Evolutionary conservation across 768 basidiomycete species (phyloP).

Genomic region (Sarcodon sp.): DNA sequence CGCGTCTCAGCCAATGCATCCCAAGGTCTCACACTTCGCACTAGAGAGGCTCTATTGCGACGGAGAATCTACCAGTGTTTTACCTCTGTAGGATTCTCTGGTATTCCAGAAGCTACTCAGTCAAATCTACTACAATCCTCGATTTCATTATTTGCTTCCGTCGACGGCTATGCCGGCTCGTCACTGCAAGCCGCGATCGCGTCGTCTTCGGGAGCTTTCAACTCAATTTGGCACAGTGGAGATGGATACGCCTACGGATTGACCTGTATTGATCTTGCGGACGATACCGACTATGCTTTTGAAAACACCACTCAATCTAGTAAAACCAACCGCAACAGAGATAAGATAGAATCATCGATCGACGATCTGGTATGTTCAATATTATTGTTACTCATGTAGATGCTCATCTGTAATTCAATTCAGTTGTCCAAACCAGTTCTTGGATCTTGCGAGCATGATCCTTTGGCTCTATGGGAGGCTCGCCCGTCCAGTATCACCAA

Average conservation of each 20-base stretch:
- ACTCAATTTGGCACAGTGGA: slow-evolving; percentile 70
- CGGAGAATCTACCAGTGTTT: slow-evolving; percentile 87
- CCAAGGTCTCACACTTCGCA: slow-evolving; percentile 47
- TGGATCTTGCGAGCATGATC: slow-evolving; percentile 79
- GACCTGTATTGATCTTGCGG: slow-evolving; percentile 50
- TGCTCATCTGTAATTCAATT: not conserved
- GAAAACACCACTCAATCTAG: slow-evolving; percentile 17
- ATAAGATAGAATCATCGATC: slow-evolving; percentile 69
- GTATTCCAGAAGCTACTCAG: slow-evolving; percentile 78
- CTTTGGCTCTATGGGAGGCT: slow-evolving; percentile 54
- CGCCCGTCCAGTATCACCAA: slow-evolving; percentile 21
- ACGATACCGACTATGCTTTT: slow-evolving; percentile 22
- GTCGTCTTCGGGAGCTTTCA: slow-evolving; percentile 72
- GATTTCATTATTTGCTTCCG: slow-evolving; percentile 73
- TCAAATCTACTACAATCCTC: slow-evolving; percentile 68
- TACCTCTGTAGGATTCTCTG: slow-evolving; percentile 62
- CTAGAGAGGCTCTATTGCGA: slow-evolving; percentile 74
- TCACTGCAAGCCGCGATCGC: slow-evolving; percentile 88
- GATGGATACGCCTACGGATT: slow-evolving; percentile 93
- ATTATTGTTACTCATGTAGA: not conserved
- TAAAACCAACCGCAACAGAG: slow-evolving; percentile 53
- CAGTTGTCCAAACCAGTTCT: slow-evolving; percentile 71
- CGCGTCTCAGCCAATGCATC: slow-evolving; percentile 18
- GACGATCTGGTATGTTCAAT: slow-evolving; percentile 51
- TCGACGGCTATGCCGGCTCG: slow-evolving; percentile 73